Base-by-base conservation (phyloP, 495 filamentous ascomycete species). In the Paragyromitra xinjiangensis region DNA sequence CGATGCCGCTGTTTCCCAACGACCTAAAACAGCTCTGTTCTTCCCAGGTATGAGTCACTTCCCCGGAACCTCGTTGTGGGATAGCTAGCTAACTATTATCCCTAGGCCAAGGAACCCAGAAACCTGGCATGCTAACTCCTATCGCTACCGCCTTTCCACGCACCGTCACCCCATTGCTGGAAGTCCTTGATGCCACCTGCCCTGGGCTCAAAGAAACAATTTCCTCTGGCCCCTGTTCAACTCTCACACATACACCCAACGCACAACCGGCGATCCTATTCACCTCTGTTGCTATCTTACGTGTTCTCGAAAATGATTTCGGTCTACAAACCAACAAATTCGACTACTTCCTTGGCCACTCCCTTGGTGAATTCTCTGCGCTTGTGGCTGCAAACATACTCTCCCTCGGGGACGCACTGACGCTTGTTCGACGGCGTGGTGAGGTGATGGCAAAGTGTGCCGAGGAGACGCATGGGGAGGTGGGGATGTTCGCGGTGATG, bases 261-360 rank as follows among this genome's bases (percentile, higher is more conserved):
- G 91, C 95, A 9, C 95, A 99, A 84, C 95, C 95, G 0, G 95
- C 95, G 61, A 95, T 98, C 83, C 95, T 99, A 91, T 92, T 94
- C 14, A 93, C 93, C 5, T 96, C 93, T 29, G 88, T 98, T 79
- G 86, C 97, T 29, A 97, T 98, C 76, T 89, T 98, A 44, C 91
- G 93, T 61, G 91, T 99, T 69, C 88, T 99, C 64, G 93, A 98
- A 83, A 83, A 89, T 44, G 91, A 97, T 59, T 97, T 94, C 78
- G 91, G 87, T 14, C 65, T 82, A 7, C 56, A 69, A 14, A 75
- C 81, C 12, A 16, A 26, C 19, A 75, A 51, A 44, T 97, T 98
- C 83, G 92, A 97, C 82, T 89, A 95, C 40, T 92, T 92, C 0
- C 88, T 98, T 44, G 95, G 95, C 4, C 95, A 98, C 84, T 96